Evolutionary conservation across 768 basidiomycete genomes (phyloP).

Genomic region (Lentinula edodes): DNA sequence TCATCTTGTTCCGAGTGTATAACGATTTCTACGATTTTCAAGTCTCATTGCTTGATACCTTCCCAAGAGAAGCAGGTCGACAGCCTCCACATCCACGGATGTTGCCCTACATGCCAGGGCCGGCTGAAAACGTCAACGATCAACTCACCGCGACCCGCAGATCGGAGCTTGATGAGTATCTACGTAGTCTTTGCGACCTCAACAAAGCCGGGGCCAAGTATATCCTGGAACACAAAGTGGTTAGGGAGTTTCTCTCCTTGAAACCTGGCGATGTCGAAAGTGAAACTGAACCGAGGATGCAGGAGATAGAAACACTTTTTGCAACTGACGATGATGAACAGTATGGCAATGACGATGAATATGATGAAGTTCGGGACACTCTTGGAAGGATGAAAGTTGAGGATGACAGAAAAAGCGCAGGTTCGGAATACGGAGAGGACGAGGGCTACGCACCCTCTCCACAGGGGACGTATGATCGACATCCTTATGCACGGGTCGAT

Average conservation of each 20-base stretch:
- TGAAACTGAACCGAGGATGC: constrained; percentile 52
- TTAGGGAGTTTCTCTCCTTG: constrained; percentile 78
- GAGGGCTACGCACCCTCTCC: constrained; percentile 45
- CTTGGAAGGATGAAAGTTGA: constrained; percentile 45
- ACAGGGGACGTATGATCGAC: constrained; percentile 32
- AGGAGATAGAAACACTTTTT: constrained; percentile 55
- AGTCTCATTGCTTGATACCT: constrained; percentile 76
- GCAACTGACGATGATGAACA: constrained; percentile 31
- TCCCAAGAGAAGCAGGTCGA: constrained; percentile 89
- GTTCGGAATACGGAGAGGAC: constrained; percentile 58
- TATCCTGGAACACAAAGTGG: constrained; percentile 73
- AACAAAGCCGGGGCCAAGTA: constrained; percentile 63
- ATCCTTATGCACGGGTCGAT: constrained; percentile 30
- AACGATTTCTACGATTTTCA: constrained; percentile 99
- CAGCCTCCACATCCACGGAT: constrained; percentile 62
- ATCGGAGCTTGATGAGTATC: constrained; percentile 84
- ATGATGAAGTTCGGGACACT: constrained; percentile 41
- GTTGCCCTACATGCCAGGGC: constrained; percentile 97
- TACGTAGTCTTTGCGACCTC: constrained; percentile 73
- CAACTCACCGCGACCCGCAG: constrained; percentile 74
- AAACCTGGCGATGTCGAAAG: constrained; percentile 84
- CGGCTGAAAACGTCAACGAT: constrained; percentile 78
- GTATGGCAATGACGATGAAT: constrained; percentile 28
- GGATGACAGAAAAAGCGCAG: constrained; percentile 48
- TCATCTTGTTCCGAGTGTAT: constrained; percentile 92